Evolutionary conservation across 1,139 yeast species (phyloP), one percentile per base, ranked within the genome.

Genomic region (Candida tetrigidarum): DNA sequence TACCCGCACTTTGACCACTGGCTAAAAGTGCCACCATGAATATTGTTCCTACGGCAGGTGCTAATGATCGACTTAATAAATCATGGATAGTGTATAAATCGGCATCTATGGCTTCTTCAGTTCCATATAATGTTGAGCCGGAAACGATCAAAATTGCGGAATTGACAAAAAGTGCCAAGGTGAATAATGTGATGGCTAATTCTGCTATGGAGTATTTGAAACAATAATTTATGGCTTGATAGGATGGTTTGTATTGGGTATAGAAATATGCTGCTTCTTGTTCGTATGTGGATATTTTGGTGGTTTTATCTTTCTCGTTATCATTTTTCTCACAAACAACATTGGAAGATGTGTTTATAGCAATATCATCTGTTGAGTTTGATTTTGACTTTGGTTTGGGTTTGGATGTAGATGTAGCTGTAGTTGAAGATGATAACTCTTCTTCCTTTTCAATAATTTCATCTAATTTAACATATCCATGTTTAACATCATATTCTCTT

Each of bases 1-100:
- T 83, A 39, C 95, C 95, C 0, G 96, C 92, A 49, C 89, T 82
- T 58, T 86, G 89, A 8, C 96, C 96, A 48, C 89, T 81, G 53
- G 84, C 78, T 28, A 88, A 66, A 53, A 88, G 69, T 0, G 96
- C 93, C 37, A 86, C 66, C 80, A 86, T 86, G 65, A 88, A 87
- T 0, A 87, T 68, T 0, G 89, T 83, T 25, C 95, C 96, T 1
- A 86, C 92, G 2, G 78, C 83, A 3, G 89, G 89, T 0, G 90
- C 81, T 29, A 88, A 69, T 41, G 78, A 76, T 32, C 61, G 56
- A 0, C 80, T 71, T 29, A 88, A 69, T 56, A 87, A 69, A 30
- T 73, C 68, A 61, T 87, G 83, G 48, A 88, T 84, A 3, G 90
- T 76, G 57, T 82, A 85, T 52, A 88, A 73, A 59, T 86, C 95